phyloP scores from a whole-genome alignment of 257 asterid genomes.

The Jaltomata sinuosa region DNA sequence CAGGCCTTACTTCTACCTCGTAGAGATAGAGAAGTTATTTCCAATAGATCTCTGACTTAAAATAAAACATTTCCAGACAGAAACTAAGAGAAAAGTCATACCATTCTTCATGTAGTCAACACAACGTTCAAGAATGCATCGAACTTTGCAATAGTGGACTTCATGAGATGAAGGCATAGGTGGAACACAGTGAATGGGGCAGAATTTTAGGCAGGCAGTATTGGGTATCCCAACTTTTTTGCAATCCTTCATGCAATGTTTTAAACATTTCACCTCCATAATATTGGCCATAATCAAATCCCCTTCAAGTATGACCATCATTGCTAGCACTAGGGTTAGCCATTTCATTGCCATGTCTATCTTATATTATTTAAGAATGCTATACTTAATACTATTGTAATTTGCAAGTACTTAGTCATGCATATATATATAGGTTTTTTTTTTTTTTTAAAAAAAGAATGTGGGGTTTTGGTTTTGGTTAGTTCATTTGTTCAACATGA shows the following conservation, averaged over 20 bases:
- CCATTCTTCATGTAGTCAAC: neutral
- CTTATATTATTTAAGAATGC: neutral
- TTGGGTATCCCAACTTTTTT: neutral
- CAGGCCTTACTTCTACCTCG: neutral
- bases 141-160: neutral
- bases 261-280: neutral
- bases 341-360: neutral
- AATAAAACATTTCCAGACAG: neutral
- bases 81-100: neutral
- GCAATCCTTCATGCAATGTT: constrained; percentile 1
- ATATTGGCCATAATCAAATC: neutral
- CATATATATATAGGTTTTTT: neutral
- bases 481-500: neutral
- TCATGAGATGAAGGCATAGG: neutral
- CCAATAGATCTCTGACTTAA: neutral
- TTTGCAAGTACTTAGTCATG: neutral
- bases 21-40: fast-evolving
- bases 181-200: constrained; percentile 2
- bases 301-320: neutral
- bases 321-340: neutral
- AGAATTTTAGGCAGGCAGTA: constrained; percentile 1
- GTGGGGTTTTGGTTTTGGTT: neutral
- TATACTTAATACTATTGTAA: neutral
- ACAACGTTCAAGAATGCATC: constrained; percentile 5
- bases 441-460: neutral